Conservation (phyloP, 345 rosid species). For the Cardamine resedifolia region DNA sequence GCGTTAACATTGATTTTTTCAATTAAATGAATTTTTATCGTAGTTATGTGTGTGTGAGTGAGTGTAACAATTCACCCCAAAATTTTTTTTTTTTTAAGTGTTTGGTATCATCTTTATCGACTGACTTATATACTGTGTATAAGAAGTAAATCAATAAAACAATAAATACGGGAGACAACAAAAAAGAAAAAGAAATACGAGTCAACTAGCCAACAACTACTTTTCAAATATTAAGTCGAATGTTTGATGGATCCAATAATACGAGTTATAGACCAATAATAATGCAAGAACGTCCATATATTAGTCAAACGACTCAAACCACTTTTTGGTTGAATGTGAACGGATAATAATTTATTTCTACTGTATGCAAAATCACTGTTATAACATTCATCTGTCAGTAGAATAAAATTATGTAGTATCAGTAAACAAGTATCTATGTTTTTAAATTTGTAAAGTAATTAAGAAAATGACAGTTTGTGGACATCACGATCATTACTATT, state of each 20-base stretch:
- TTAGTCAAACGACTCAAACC: slow-evolving; percentile 1
- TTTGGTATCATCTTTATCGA: neutral
- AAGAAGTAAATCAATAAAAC: neutral
- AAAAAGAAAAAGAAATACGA: neutral
- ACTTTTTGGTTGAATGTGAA: slow-evolving; percentile 22
- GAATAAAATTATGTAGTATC: neutral
- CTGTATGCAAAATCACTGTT: neutral
- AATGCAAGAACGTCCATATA: neutral
- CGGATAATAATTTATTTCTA: neutral
- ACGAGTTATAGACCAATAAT: slow-evolving; percentile 17
- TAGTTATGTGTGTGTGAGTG: neutral
- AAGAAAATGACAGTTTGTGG: neutral
- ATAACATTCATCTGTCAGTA: neutral
- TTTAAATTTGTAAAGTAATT: neutral
- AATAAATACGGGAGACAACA: neutral
- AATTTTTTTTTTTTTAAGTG: neutral
- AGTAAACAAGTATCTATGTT: neutral
- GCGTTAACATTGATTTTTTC: too few relatives aligned
- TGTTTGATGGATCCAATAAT: slow-evolving; percentile 34
- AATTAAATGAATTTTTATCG: too few relatives aligned
- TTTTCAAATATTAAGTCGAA: slow-evolving; percentile 29
- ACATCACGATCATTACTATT: neutral
- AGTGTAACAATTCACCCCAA: neutral
- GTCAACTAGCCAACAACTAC: slow-evolving; percentile 28
- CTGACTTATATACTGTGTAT: neutral